Percentiles rank a stretch among this genome's conserved stretches.
Conservation (phyloP, 805 yeast species). For the Candida caryicola region DNA sequence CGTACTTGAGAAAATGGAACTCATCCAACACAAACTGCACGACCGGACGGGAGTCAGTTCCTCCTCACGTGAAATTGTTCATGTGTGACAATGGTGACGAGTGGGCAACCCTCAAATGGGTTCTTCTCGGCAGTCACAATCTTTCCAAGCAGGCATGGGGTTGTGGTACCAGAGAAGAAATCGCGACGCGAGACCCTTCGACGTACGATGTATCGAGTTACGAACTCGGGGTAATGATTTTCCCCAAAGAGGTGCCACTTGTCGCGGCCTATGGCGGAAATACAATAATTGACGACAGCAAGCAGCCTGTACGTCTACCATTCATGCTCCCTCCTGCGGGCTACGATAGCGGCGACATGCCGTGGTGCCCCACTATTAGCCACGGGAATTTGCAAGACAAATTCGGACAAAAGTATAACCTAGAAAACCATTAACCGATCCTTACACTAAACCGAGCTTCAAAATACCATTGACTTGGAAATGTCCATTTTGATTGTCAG, state of each 20-base stretch:
- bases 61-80: constrained; percentile 72
- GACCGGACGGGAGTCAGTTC: constrained; percentile 37
- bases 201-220: constrained; percentile 33
- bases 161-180: constrained; percentile 10
- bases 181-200: constrained; percentile 13
- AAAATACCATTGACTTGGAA: too few species aligned
- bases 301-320: constrained; percentile 48
- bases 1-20: constrained; percentile 48
- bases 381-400: constrained; percentile 23
- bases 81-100: constrained; percentile 50
- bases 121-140: constrained; percentile 71
- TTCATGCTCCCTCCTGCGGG: constrained; percentile 49
- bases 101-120: constrained; percentile 59
- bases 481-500: too few species aligned
- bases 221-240: constrained; percentile 34
- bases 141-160: constrained; percentile 86
- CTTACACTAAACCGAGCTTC: too few species aligned
- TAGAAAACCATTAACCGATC: too few species aligned
- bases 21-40: constrained; percentile 4
- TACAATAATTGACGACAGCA: constrained; percentile 8
- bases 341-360: constrained; percentile 40
- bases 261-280: constrained; percentile 41
- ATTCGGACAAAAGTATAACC: constrained; percentile 20
- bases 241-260: constrained; percentile 17
- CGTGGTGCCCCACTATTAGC: constrained; percentile 46